Evolutionary conservation across 2,329 filamentous ascomycete genomes (phyloP).

Genomic region (Aspergillus viridinutans): DNA sequence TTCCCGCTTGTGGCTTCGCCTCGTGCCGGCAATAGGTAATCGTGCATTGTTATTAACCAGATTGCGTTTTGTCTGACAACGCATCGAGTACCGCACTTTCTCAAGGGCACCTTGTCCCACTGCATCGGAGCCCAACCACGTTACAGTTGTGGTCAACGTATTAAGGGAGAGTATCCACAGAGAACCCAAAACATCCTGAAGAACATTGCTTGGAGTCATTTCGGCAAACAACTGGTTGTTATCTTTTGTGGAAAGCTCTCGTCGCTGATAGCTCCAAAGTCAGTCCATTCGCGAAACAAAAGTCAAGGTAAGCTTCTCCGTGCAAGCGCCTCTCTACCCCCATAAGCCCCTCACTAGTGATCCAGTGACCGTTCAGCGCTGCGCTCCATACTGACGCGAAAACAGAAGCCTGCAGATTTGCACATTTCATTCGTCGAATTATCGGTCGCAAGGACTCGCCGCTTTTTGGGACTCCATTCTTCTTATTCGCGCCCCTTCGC

Average conservation of each 20-base stretch:
- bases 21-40: constrained; percentile 26
- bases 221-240: constrained; percentile 18
- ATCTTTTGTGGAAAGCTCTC: constrained; percentile 11
- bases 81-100: constrained; percentile 35
- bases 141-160: constrained; percentile 32
- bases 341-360: constrained; percentile 23
- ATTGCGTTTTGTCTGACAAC: constrained; percentile 36
- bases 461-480: constrained; percentile 20
- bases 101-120: constrained; percentile 34
- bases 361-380: constrained; percentile 41
- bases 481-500: constrained; percentile 22
- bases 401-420: constrained; percentile 36
- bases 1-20: constrained; percentile 1
- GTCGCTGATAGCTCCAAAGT: constrained; percentile 12
- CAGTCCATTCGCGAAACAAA: constrained; percentile 14
- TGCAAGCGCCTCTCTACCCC: constrained; percentile 17
- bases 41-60: constrained; percentile 25
- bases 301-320: constrained; percentile 31
- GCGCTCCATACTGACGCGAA: constrained; percentile 43
- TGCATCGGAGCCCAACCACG: constrained; percentile 46
- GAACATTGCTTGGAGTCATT: constrained; percentile 20
- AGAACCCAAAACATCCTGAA: constrained; percentile 28
- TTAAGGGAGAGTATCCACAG: constrained; percentile 27
- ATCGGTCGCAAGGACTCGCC: constrained; percentile 24
- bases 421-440: constrained; percentile 40